phyloP scores from a whole-genome alignment of 108 stramenopile species.

The Aurantiochytrium sp. region DNA sequence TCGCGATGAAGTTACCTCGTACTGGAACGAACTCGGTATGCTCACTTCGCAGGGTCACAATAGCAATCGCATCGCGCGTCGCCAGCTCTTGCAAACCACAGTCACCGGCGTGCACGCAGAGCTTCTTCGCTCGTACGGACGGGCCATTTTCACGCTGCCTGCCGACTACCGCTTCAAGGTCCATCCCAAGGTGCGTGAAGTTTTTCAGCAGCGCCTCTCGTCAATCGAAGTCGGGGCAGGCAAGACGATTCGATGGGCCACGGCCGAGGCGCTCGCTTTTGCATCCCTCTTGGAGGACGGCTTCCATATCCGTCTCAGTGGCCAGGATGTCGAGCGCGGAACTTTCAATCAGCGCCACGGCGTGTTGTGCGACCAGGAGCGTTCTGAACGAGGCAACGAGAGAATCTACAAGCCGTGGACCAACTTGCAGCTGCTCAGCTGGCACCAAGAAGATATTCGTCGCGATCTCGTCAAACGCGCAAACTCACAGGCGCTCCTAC shows the following conservation, averaged over 20 bases:
- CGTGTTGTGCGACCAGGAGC: conserved; percentile 80
- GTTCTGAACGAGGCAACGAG: background rate
- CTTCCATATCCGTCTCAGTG: conserved; percentile 90
- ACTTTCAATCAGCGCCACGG: conserved; percentile 94
- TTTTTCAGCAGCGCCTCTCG: conserved; percentile 64
- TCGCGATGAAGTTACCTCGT: conserved; percentile 87
- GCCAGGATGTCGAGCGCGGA: conserved; percentile 97
- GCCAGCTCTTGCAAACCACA: conserved; percentile 41
- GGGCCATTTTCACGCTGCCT: conserved; percentile 68
- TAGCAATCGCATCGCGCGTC: conserved; percentile 61
- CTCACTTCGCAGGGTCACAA: conserved; percentile 64
- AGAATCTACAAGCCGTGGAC: conserved; percentile 8
- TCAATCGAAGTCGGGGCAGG: conserved; percentile 61
- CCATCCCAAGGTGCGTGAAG: conserved; percentile 83
- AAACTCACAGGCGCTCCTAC: background rate
- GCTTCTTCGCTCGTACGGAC: conserved; percentile 66
- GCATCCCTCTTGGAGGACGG: conserved; percentile 84
- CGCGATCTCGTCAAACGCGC: background rate
- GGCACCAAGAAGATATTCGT: conserved; percentile 12
- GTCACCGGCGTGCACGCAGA: conserved; percentile 82
- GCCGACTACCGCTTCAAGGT: conserved; percentile 66
- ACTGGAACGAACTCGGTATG: conserved; percentile 75
- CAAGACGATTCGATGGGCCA: conserved; percentile 90
- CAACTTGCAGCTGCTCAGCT: background rate
- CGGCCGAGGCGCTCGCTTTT: conserved; percentile 93